phyloP scores from a whole-genome alignment of 2,329 filamentous ascomycete genomes.

The Cordyceps tenuipes region DNA sequence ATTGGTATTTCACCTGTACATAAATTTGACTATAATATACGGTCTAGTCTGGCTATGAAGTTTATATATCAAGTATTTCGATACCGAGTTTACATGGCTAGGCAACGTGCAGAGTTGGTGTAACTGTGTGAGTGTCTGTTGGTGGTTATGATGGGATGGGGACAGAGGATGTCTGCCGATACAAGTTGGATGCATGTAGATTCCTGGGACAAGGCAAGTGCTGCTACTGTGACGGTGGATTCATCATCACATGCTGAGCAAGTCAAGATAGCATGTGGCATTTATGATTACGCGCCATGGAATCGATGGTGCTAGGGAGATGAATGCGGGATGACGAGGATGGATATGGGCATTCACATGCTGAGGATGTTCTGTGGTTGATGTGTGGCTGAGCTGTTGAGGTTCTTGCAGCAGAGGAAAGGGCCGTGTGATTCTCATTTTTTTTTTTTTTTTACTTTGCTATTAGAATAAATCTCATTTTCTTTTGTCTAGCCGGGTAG shows the following conservation, averaged over 20 bases:
- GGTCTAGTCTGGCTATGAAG: conserved; percentile 7
- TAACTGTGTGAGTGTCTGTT: neutral
- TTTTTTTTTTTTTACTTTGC: too few relatives aligned
- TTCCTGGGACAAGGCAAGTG: too few relatives aligned
- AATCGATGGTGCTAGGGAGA: too few relatives aligned
- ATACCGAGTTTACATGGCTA: neutral
- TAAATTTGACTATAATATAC: conserved; percentile 12
- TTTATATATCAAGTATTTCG: neutral
- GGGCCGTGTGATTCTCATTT: too few relatives aligned
- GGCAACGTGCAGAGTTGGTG: neutral
- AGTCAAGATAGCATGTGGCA: neutral
- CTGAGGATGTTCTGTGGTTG: neutral
- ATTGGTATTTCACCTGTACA: conserved; percentile 2
- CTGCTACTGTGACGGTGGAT: too few relatives aligned
- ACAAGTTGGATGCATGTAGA: neutral
- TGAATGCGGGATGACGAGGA: neutral
- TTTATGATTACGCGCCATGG: neutral
- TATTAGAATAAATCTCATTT: too few relatives aligned
- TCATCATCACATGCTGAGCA: too few relatives aligned
- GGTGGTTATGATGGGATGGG: neutral
- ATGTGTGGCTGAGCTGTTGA: neutral
- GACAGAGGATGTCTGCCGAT: neutral
- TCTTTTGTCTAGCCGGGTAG: too few relatives aligned
- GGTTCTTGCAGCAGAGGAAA: too few relatives aligned
- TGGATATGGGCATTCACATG: neutral